These are phyloP conservation scores for Zychaea mexicana DNA, from an alignment of 371 early-diverging fungal species.

Conservation along the genomic window DNA sequence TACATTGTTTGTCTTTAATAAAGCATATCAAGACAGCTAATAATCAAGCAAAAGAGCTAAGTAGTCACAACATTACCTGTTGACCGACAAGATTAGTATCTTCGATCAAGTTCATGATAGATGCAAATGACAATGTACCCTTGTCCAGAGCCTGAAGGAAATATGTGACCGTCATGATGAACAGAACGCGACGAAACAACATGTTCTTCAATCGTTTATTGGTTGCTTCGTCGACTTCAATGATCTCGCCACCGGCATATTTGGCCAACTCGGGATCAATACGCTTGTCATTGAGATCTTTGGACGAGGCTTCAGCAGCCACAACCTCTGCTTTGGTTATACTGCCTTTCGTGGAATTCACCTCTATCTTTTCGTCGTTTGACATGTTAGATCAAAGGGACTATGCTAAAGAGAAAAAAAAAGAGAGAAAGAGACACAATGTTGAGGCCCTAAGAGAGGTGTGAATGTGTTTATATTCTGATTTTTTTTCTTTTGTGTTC, in stretches of 20 bases:
- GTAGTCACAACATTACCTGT: too few relatives aligned
- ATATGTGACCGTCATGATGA: conserved; percentile 22
- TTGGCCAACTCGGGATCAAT: conserved; percentile 33
- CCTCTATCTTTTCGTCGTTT: neutral
- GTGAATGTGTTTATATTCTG: neutral
- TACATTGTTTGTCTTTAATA: too few relatives aligned
- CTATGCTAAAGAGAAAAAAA: neutral
- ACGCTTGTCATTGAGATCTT: conserved; percentile 17
- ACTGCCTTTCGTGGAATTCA: neutral
- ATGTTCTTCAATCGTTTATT: conserved; percentile 18
- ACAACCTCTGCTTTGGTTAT: neutral
- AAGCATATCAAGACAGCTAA: too few relatives aligned
- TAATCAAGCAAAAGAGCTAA: too few relatives aligned
- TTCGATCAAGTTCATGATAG: conserved; percentile 23
- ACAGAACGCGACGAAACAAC: conserved; percentile 17
- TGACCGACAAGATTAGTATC: conserved; percentile 21
- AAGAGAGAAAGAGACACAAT: neutral
- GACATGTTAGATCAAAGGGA: neutral
- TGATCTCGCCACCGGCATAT: conserved; percentile 14
- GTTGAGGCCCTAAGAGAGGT: neutral
- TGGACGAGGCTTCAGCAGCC: too few relatives aligned
- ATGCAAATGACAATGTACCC: conserved; percentile 25
- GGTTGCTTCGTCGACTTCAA: conserved; percentile 24
- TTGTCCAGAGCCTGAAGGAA: conserved; percentile 30
- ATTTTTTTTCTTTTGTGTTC: neutral